These are phyloP conservation scores for Lasiosphaeris hirsuta DNA, from an alignment of 495 filamentous ascomycete genomes.

Conservation along the genomic window DNA sequence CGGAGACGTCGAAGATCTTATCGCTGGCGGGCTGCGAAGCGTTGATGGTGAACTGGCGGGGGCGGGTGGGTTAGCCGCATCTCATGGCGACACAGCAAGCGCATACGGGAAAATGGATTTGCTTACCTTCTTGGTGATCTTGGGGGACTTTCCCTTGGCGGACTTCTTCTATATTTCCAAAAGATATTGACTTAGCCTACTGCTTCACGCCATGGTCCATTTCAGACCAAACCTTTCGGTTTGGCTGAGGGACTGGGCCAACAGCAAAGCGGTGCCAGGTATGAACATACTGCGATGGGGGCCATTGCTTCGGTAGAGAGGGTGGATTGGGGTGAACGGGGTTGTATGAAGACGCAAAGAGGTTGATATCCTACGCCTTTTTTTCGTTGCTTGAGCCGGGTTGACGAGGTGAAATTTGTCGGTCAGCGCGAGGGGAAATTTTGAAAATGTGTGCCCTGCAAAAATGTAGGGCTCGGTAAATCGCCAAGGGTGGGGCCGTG, in stretches of 20 bases:
- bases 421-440: neutral
- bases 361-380: conserved; percentile 53
- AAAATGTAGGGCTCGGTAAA: conserved; percentile 25
- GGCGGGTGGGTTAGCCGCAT: conserved; percentile 17
- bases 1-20: conserved; percentile 99
- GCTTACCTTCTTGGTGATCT: conserved; percentile 62
- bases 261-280: conserved; percentile 86
- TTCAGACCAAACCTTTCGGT: conserved; percentile 14
- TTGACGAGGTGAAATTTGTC: conserved; percentile 11
- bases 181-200: conserved; percentile 80
- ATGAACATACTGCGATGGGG: conserved; percentile 67
- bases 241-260: conserved; percentile 46
- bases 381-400: conserved; percentile 14
- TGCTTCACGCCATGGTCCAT: conserved; percentile 65
- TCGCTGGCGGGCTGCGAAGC: conserved; percentile 93
- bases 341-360: conserved; percentile 59
- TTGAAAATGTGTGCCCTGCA: conserved; percentile 22
- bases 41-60: conserved; percentile 89
- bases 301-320: conserved; percentile 49
- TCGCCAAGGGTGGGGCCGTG: neutral
- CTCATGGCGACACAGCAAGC: too few relatives aligned
- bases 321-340: conserved; percentile 7
- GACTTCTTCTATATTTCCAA: conserved; percentile 58
- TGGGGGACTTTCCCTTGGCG: conserved; percentile 54
- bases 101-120: neutral